These are phyloP conservation scores for Teunomyces tritomae DNA, from an alignment of 805 yeast species.

Conservation along the genomic window DNA sequence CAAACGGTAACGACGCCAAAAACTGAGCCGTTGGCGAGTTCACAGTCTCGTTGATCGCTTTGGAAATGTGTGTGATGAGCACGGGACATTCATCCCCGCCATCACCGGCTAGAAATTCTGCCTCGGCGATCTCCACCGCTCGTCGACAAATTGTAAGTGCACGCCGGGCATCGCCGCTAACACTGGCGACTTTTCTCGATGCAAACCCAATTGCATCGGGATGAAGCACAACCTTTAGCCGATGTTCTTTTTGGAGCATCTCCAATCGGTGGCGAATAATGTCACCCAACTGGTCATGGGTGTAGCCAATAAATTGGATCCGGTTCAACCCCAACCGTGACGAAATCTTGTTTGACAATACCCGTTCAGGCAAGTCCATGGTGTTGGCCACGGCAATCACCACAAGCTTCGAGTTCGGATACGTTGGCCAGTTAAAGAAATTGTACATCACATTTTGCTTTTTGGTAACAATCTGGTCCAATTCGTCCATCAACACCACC, in stretches of 20 bases:
- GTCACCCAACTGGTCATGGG: slow-evolving; percentile 68
- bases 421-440: slow-evolving; percentile 96
- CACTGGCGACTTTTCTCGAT: slow-evolving; percentile 90
- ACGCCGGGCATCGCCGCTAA: slow-evolving; percentile 95
- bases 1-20: slow-evolving; percentile 58
- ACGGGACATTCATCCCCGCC: slow-evolving; percentile 41
- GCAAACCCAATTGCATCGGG: slow-evolving; percentile 88
- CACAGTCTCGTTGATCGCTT: slow-evolving; percentile 77
- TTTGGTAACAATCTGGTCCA: slow-evolving; percentile 85
- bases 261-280: slow-evolving; percentile 74
- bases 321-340: slow-evolving; percentile 88
- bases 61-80: slow-evolving; percentile 69
- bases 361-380: slow-evolving; percentile 93
- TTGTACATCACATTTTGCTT: slow-evolving; percentile 89
- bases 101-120: slow-evolving; percentile 41
- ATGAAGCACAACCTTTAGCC: slow-evolving; percentile 45
- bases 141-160: slow-evolving; percentile 85
- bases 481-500: slow-evolving; percentile 83
- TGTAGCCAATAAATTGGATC: slow-evolving; percentile 85
- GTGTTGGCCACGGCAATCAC: slow-evolving; percentile 95
- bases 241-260: slow-evolving; percentile 30
- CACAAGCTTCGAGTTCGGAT: slow-evolving; percentile 70
- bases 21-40: slow-evolving; percentile 67
- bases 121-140: slow-evolving; percentile 85
- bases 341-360: slow-evolving; percentile 81